Conservation (phyloP, 2,329 filamentous ascomycete genomes). For the Fusarium praegraminearum region DNA sequence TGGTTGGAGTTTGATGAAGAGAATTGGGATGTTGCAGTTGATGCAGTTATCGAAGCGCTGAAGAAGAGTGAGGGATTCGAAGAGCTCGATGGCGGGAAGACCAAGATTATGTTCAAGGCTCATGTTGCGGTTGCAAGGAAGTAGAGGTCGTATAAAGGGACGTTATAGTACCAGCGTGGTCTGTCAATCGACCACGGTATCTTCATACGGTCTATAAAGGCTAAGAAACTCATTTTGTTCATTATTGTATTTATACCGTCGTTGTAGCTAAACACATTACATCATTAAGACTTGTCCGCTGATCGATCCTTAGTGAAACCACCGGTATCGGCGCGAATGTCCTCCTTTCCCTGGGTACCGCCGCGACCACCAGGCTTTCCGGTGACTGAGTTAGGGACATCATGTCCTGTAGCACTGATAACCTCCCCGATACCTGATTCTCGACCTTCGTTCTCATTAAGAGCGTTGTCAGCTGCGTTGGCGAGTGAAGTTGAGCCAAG, state of each 20-base stretch:
- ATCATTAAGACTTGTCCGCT: background rate
- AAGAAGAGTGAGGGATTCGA: background rate
- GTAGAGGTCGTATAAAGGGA: background rate
- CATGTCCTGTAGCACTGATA: slow-evolving; percentile 16
- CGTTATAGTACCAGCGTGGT: accelerated
- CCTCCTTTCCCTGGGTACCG: slow-evolving; percentile 25
- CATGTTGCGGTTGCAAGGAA: slow-evolving; percentile 3
- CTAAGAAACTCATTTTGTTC: accelerated
- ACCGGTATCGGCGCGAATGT: background rate
- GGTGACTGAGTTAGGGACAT: slow-evolving; percentile 8
- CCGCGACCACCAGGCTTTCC: slow-evolving; percentile 26
- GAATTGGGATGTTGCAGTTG: slow-evolving; percentile 9
- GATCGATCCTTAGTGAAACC: slow-evolving; percentile 11
- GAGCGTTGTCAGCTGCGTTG: slow-evolving; percentile 22
- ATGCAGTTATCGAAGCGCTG: background rate
- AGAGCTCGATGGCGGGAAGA: background rate
- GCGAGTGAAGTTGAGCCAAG: slow-evolving; percentile 9
- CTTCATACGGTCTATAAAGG: accelerated
- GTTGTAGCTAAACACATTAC: background rate
- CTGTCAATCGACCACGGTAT: accelerated
- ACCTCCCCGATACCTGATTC: slow-evolving; percentile 6
- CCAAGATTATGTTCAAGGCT: slow-evolving; percentile 5
- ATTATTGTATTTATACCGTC: background rate
- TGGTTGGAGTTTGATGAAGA: slow-evolving; percentile 23
- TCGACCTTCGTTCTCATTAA: background rate